Conservation (phyloP, 441 rosid genomes). For the Breynia disticha region DNA sequence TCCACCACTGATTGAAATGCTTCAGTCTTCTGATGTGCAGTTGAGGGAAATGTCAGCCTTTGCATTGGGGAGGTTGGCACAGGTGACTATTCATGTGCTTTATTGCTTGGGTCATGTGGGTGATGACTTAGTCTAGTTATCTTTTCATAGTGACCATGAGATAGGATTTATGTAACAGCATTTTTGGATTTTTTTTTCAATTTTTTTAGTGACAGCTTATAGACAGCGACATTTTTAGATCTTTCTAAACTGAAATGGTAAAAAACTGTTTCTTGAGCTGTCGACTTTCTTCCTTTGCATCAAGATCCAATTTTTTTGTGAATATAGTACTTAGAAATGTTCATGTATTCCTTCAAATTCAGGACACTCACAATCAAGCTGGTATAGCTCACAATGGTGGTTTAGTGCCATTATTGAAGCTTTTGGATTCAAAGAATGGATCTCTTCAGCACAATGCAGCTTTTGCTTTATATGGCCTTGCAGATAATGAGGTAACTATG, state of each 20-base stretch:
- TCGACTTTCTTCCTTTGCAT: too few species aligned
- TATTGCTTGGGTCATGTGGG: neutral
- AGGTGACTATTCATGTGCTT: constrained; percentile 39
- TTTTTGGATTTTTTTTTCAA: too few species aligned
- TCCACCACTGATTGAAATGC: constrained; percentile 90
- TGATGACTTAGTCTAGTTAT: neutral
- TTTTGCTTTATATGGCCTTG: constrained; percentile 95
- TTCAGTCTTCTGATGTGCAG: constrained; percentile 78
- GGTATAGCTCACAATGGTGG: constrained; percentile 96
- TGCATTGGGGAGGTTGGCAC: constrained; percentile 99
- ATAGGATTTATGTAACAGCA: neutral
- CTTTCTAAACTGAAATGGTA: too few species aligned
- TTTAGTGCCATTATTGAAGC: constrained; percentile 73
- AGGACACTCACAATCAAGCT: constrained; percentile 95
- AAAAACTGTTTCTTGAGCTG: too few species aligned
- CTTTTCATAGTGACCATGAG: neutral
- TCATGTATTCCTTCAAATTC: constrained; percentile 14
- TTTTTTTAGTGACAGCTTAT: neutral
- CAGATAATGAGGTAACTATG: constrained; percentile 79
- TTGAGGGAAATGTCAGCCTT: constrained; percentile 98
- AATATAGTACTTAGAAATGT: too few species aligned
- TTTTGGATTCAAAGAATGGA: constrained; percentile 92
- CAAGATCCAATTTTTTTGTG: neutral
- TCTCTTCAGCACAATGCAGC: constrained; percentile 99
- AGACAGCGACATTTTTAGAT: neutral